Base-by-base conservation (phyloP, 2,329 filamentous ascomycete genomes). In the Ophiostoma sp. region DNA sequence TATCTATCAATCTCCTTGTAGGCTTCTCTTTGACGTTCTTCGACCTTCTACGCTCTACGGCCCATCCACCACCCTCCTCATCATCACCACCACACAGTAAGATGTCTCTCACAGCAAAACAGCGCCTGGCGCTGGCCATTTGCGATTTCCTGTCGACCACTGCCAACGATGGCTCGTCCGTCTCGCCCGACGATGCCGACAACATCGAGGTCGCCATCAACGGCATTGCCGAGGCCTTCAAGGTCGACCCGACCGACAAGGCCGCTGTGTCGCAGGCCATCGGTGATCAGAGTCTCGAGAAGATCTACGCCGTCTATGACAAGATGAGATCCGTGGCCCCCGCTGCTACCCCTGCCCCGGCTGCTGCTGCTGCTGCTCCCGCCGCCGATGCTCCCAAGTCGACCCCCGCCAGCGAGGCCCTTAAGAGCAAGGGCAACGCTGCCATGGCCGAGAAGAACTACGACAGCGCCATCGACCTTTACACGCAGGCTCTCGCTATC, bases 391-490 rank as follows among this genome's bases (percentile, higher is more conserved):
- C 83, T n/a, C 23, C 57, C 31, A 48, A 44, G 27, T 65, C 69
- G 17, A 44, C 52, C 11, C 80, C 78, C 75, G 74, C 73, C 68
- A 94, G 94, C 72, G 95, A 99, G 79, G 85, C 85, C 73, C 85
- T 98, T 76, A 99, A 99, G 84, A 90, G 87, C 72, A 88, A 92
- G 77, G 95, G 95, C 75, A 99, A 99, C 82, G 89, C 92, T 69
- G 93, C 94, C 72, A 98, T 99, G 94, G 90, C 92, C 71, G 87
- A 90, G 79, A 97, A 97, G 83, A 93, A 98, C 80, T 97, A 97
- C 83, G 76, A 84, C 65, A 77, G 83, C 60, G 95, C 95, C 73
- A 93, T 98, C 78, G 89, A 92, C 75, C 84, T 91, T 75, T 99
- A 99, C 85, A 92, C 92, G 35, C 86, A 94, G 80, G 95, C 95